Evolutionary conservation across 768 basidiomycete genomes (phyloP).

Genomic region (Mycena rebaudengoi): DNA sequence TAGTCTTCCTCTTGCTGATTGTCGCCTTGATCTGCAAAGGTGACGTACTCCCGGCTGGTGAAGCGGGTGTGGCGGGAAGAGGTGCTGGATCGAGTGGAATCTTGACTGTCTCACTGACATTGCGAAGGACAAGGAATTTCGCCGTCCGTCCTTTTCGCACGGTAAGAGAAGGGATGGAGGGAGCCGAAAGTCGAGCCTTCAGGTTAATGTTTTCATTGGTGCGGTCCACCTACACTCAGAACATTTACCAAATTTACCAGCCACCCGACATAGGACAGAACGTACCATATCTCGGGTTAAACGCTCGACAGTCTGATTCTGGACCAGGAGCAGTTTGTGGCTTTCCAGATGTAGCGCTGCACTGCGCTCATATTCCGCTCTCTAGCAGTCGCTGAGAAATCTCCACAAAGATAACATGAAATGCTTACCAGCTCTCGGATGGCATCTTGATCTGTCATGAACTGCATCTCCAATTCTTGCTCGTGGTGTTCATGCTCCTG

Average conservation of each 20-base stretch:
- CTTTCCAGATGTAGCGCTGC: neutral
- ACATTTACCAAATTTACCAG: neutral
- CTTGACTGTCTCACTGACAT: neutral
- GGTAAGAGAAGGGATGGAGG: neutral
- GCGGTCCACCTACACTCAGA: neutral
- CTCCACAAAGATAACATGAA: neutral
- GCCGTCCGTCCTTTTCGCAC: neutral
- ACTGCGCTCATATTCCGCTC: neutral
- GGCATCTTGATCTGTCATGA: neutral
- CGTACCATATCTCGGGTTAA: neutral
- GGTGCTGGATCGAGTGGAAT: conserved; percentile 5
- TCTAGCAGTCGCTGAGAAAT: neutral
- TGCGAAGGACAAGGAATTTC: neutral
- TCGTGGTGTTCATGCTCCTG: neutral
- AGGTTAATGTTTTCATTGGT: neutral
- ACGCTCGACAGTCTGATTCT: neutral
- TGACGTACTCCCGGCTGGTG: neutral
- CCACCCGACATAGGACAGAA: neutral
- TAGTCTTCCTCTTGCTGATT: neutral
- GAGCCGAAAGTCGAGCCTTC: neutral
- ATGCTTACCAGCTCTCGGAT: neutral
- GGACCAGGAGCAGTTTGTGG: neutral
- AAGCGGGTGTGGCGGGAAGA: neutral
- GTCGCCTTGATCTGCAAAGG: neutral
- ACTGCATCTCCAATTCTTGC: neutral